Evolutionary conservation across 306 rosid species (phyloP).

Genomic region (Prunus mume): DNA sequence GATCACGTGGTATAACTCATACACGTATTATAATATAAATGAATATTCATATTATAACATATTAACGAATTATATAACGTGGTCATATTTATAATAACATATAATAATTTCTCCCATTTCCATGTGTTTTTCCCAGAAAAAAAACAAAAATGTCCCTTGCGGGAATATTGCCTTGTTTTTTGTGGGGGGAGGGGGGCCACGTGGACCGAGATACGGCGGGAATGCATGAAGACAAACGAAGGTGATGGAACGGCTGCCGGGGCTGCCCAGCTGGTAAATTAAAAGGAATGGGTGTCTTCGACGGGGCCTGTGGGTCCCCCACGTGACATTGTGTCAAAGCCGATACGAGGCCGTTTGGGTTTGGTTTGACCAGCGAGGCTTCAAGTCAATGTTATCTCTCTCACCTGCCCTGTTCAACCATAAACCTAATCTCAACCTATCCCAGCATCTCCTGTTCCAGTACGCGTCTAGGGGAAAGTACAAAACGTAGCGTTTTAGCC

Average conservation of each 20-base stretch:
- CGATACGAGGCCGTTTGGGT: not conserved
- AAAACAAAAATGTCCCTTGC: too few relatives aligned
- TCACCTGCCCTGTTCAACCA: not conserved
- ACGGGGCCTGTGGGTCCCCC: constrained; percentile 2
- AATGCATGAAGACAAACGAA: not conserved
- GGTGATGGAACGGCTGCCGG: not conserved
- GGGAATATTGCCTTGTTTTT: not conserved
- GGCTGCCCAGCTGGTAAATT: not conserved
- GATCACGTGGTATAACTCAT: too few relatives aligned
- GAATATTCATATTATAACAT: too few relatives aligned
- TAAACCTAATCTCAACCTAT: not conserved
- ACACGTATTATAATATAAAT: too few relatives aligned
- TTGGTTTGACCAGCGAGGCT: constrained; percentile 10
- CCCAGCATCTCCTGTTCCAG: not conserved
- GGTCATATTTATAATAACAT: too few relatives aligned
- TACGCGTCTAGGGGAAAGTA: not conserved
- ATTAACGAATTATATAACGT: too few relatives aligned
- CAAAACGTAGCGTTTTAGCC: not conserved
- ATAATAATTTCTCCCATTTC: too few relatives aligned
- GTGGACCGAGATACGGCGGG: not conserved
- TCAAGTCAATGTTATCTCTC: not conserved
- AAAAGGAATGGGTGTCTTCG: not conserved
- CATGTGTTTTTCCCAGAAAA: too few relatives aligned
- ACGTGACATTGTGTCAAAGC: not conserved
- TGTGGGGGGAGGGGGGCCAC: not conserved